Base-by-base conservation (phyloP, 2,329 filamentous ascomycete species). In the Cladophialophora chaetospira region DNA sequence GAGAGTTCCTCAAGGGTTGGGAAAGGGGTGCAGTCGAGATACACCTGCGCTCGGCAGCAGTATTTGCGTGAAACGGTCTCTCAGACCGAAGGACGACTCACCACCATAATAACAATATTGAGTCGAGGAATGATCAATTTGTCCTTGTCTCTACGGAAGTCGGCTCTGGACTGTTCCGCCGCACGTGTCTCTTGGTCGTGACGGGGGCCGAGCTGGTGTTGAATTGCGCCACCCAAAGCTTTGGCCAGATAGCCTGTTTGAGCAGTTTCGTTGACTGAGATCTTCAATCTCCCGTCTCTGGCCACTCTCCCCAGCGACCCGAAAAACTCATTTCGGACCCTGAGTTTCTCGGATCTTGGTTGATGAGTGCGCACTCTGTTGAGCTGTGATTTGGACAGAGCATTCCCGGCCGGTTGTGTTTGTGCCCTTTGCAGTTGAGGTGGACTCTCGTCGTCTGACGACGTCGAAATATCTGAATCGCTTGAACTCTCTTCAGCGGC, bases 61-160 rank as follows among this genome's bases (percentile, higher is more conserved):
- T n/a, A n/a, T n/a, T n/a, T n/a, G n/a, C n/a, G n/a, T n/a, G n/a
- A n/a, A n/a, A 21, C 8, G 3, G 6, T 17, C 17, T 19, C 35
- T 6, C n/a, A 19, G 35, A 19, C 8, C 13, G 15, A 19, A 15
- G 35, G 17, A n/a, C 19, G 17, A 2, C 89, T 89, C 64, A 93
- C 91, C 5, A 93, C 87, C 82, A 91, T 91, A 65, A 93, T 86
- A 25, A 91, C 88, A 51, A 94, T 88, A 69, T 91, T 92, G 44
- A 94, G 75, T 8, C 70, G 75, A 1, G 85, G 79, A n/a, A 70
- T 72, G 17, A 69, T 71, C 10, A 62, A 44, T 9, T 38, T 52
- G 19, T 58, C 49, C 15, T 64, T 59, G n/a, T 60, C 44, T 15
- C 60, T 51, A 19, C 72, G 47, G 71, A 57, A 66, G 19, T 60